phyloP scores from a whole-genome alignment of 441 rosid genomes.

The Gossypium armourianum region DNA sequence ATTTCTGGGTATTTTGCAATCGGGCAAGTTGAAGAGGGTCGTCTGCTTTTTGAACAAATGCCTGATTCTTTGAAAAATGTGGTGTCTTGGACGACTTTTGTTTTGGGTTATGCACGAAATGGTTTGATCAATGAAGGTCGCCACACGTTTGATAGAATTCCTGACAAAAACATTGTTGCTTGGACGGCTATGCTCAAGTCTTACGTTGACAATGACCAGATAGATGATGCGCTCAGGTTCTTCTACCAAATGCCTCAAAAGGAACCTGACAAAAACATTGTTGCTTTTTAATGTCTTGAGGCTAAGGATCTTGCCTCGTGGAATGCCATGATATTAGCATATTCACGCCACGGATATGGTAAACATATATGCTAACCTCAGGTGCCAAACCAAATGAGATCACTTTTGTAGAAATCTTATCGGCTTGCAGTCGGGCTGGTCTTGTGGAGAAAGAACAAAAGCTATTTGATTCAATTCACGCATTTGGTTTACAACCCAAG shows the following conservation, averaged over 20 bases:
- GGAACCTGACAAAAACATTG: no score
- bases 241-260: no score
- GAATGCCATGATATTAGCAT: conserved; percentile 34
- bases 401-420: conserved; percentile 29
- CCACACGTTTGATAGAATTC: conserved; percentile 15
- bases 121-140: conserved; percentile 25
- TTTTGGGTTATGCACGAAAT: conserved; percentile 28
- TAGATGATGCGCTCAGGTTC: conserved; percentile 22
- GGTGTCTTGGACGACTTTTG: conserved; percentile 28
- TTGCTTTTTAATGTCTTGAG: conserved; percentile 20
- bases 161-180: conserved; percentile 27
- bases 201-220: conserved; percentile 24
- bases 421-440: conserved; percentile 34
- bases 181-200: conserved; percentile 36
- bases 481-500: conserved; percentile 25
- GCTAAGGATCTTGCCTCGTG: conserved; percentile 32
- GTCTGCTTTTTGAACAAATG: conserved; percentile 24
- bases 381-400: conserved; percentile 30
- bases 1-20: conserved; percentile 29
- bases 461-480: conserved; percentile 22
- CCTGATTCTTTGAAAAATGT: conserved; percentile 23
- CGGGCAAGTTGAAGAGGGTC: conserved; percentile 26
- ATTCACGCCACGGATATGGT: conserved; percentile 27
- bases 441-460: conserved; percentile 26
- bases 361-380: conserved; percentile 23